Evolutionary conservation across 2,329 filamentous ascomycete species (phyloP), one percentile per base, ranked within the genome.

Genomic region (Fulvia fulva): DNA sequence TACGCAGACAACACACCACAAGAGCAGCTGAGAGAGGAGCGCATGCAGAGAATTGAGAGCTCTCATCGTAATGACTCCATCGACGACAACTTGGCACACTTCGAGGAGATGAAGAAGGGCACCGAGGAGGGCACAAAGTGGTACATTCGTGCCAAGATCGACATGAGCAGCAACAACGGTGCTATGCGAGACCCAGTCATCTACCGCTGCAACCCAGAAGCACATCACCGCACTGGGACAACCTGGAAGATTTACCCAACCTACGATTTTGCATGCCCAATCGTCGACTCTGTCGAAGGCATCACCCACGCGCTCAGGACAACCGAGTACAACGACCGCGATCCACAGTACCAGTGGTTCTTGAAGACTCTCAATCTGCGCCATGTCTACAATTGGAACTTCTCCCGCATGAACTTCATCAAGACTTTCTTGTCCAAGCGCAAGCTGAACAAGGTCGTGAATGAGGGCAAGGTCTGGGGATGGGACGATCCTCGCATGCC

Each of bases 151-250:
- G 94, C 94, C 58, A 97, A 95, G 81, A 90, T 97, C 67, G 93
- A 90, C 1, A 85, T 89, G 67, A 90, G 96, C 74, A 89, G 94
- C 77, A 89, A 89, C 64, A 97, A 99, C 81, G 96, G 96, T 77
- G 91, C 94, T 54, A 87, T 97, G 84, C 85, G 94, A 65, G 94
- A 99, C 74, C 94, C 94, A 12, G 92, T 97, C 75, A 95, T 99
- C 74, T 97, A 97, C 81, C 87, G 94, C 65, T 97, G 91, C 83
- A 96, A 96, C 70, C 80, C 83, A 5, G 72, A 81, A 51, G 74
- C 79, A 11, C 89, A 94, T 74, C 90, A 94, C 78, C 86, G 90
- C 66, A 94, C 90, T 1, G 89, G 89, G 30, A 83, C 79, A 58
- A 85, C 81, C 61, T 93, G 89, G 88, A 93, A 92, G 77, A 87